Evolutionary conservation across 1,284 basidiomycete genomes (phyloP).

Genomic region (Ceratobasidium sp.): DNA sequence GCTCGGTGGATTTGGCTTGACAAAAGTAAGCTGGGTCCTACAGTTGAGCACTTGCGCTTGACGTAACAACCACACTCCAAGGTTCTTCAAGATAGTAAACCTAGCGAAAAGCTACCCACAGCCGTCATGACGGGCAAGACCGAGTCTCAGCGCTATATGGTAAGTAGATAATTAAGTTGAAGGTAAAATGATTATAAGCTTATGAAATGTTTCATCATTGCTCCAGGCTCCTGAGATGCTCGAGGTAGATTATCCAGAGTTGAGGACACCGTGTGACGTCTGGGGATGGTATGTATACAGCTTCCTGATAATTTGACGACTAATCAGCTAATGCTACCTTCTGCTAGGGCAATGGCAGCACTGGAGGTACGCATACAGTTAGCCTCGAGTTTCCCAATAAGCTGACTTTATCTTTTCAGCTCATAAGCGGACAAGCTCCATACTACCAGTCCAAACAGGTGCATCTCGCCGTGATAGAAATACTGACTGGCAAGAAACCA

Average conservation of each 20-base stretch:
- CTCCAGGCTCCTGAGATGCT: no score
- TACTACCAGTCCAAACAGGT: constrained; percentile 15
- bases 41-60: not conserved
- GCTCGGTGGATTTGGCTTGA: constrained; percentile 35
- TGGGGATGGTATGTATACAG: constrained; percentile 19
- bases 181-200: not conserved
- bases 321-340: no score
- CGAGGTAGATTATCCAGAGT: not conserved
- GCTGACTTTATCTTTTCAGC: not conserved
- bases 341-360: constrained; percentile 28
- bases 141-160: constrained; percentile 37
- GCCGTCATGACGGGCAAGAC: constrained; percentile 41
- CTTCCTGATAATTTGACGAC: no score
- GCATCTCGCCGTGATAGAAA: not conserved
- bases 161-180: not conserved
- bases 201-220: constrained; percentile 21
- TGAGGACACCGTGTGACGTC: constrained; percentile 27
- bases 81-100: not conserved
- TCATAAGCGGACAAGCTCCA: constrained; percentile 6
- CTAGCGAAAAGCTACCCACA: not conserved
- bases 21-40: not conserved
- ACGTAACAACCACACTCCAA: not conserved
- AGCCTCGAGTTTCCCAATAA: not conserved
- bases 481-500: not conserved
- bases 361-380: constrained; percentile 16